phyloP scores from a whole-genome alignment of 2,329 filamentous ascomycete genomes.

The Aquanectria penicillioides region DNA sequence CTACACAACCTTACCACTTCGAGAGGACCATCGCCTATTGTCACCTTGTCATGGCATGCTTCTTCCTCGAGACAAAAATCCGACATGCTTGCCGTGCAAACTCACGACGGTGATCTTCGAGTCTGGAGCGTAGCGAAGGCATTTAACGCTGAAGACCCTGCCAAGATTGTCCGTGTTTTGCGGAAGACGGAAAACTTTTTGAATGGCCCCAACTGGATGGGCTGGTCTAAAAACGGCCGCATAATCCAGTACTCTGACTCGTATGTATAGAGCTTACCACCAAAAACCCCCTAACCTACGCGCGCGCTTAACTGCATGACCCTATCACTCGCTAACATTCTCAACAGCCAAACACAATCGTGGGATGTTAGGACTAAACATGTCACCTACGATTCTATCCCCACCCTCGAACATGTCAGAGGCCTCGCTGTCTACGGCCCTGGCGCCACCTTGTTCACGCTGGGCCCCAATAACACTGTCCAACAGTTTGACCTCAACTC shows the following conservation, averaged over 20 bases:
- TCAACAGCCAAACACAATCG: conserved; percentile 81
- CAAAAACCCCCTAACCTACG: conserved; percentile 46
- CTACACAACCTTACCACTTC: conserved; percentile 90
- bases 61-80: conserved; percentile 96
- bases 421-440: conserved; percentile 90
- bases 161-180: conserved; percentile 88
- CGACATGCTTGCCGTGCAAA: conserved; percentile 96
- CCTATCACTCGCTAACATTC: conserved; percentile 46
- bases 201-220: conserved; percentile 91
- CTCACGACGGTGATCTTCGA: conserved; percentile 87
- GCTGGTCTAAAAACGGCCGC: conserved; percentile 97
- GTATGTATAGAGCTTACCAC: conserved; percentile 64
- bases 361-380: conserved; percentile 99
- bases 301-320: conserved; percentile 57
- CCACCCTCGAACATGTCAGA: conserved; percentile 82
- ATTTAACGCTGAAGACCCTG: conserved; percentile 75
- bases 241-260: conserved; percentile 92
- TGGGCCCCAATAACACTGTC: conserved; percentile 87
- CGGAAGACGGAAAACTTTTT: conserved; percentile 80
- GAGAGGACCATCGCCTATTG: conserved; percentile 85
- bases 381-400: conserved; percentile 88
- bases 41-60: conserved; percentile 92
- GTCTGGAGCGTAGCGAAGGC: conserved; percentile 97
- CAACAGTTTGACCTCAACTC: conserved; percentile 96
- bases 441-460: conserved; percentile 89